Conservation (phyloP, 2,329 filamentous ascomycete genomes). For the Trematosphaeria pertusa region DNA sequence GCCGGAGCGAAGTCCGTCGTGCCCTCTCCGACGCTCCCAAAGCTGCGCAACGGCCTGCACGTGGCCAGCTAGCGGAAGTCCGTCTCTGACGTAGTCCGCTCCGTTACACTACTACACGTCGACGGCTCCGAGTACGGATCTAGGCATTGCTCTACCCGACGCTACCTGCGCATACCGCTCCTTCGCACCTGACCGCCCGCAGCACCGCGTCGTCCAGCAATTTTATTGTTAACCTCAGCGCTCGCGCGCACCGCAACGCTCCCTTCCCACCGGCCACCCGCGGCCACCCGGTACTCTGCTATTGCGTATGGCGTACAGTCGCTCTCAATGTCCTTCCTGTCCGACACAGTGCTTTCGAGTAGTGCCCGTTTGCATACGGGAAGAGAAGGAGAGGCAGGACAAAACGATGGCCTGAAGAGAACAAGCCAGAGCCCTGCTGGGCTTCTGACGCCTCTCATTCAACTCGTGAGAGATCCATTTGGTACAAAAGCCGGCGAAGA, state of each 20-base stretch:
- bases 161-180: slow-evolving; percentile 1
- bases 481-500: slow-evolving; percentile 30
- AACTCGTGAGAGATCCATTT: slow-evolving; percentile 45
- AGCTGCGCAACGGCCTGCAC: no score
- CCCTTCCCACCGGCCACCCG: slow-evolving; percentile 16
- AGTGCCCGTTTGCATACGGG: slow-evolving; percentile 37
- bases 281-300: slow-evolving; percentile 19
- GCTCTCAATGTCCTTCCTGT: slow-evolving; percentile 46
- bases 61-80: neutral
- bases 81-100: no score
- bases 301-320: slow-evolving; percentile 42
- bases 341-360: slow-evolving; percentile 42
- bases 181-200: slow-evolving; percentile 6
- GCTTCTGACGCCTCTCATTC: slow-evolving; percentile 44
- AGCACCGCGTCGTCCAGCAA: neutral
- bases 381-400: slow-evolving; percentile 11
- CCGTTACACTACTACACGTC: neutral
- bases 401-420: slow-evolving; percentile 19
- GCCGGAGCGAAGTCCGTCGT: neutral
- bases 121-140: neutral
- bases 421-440: slow-evolving; percentile 40
- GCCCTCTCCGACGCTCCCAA: neutral
- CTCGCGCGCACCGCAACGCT: slow-evolving; percentile 1
- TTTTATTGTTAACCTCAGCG: slow-evolving; percentile 1
- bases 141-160: neutral